A percentile compares a stretch with the other conserved stretches of the same genome.
Conservation (phyloP, 2,329 filamentous ascomycete genomes). For the Hysterium pulicare region DNA sequence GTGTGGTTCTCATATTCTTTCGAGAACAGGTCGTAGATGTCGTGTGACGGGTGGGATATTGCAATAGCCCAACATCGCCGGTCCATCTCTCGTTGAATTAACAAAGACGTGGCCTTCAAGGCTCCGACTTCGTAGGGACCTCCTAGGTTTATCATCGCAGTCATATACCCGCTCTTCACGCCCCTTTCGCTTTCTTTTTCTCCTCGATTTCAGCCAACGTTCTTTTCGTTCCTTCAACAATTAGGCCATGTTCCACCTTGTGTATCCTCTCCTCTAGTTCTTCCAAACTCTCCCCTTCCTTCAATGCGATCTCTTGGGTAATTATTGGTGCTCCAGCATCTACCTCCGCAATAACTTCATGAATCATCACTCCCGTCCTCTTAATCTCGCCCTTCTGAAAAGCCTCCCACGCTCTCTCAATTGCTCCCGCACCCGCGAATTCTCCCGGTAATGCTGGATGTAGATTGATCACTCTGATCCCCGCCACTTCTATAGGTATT, state of each 20-base stretch:
- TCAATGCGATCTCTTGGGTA: conserved; percentile 63
- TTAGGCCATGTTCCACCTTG: conserved; percentile 69
- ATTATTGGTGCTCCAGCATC: conserved; percentile 75
- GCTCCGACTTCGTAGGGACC: too few relatives aligned
- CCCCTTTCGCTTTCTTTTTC: conserved; percentile 17
- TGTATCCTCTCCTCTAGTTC: conserved; percentile 72
- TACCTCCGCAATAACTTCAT: conserved; percentile 73
- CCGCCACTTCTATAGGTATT: conserved; percentile 59
- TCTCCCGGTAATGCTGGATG: conserved; percentile 72
- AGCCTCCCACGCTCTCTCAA: conserved; percentile 72
- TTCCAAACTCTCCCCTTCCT: conserved; percentile 55
- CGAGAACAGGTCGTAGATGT: too few relatives aligned
- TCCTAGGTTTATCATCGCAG: too few relatives aligned
- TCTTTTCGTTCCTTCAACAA: conserved; percentile 67
- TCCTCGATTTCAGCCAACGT: conserved; percentile 43
- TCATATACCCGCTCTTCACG: too few relatives aligned
- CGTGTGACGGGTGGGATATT: too few relatives aligned
- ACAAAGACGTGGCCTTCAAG: too few relatives aligned
- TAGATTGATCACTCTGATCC: conserved; percentile 73
- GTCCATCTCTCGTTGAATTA: too few relatives aligned
- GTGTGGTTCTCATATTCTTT: too few relatives aligned
- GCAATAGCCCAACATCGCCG: too few relatives aligned
- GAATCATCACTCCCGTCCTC: conserved; percentile 80
- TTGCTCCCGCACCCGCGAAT: conserved; percentile 75
- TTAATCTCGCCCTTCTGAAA: conserved; percentile 65